Percentiles rank a stretch among this genome's conserved stretches.
phyloP scores from a whole-genome alignment of 192 early-diverging fungal species.

The Allomyces macrogynus region DNA sequence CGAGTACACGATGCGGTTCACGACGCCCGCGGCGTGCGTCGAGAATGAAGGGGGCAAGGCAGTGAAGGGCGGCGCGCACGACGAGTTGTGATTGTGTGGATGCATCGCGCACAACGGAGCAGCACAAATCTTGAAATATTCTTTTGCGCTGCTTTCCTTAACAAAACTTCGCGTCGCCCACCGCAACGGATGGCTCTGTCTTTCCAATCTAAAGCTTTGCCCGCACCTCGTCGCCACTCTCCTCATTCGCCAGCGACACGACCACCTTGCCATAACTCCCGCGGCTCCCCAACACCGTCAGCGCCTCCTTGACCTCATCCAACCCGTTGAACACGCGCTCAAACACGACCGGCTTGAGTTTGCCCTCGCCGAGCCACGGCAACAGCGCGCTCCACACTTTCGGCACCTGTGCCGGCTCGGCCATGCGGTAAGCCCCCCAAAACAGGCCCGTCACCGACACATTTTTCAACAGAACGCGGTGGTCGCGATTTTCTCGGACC shows the following conservation, averaged over 20 bases:
- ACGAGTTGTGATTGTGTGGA: too few relatives aligned
- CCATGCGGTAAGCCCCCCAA: constrained; percentile 46
- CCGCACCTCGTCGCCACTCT: too few relatives aligned
- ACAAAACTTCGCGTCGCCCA: neutral
- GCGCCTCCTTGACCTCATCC: constrained; percentile 36
- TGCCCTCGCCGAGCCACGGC: constrained; percentile 26
- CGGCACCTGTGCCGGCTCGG: constrained; percentile 32
- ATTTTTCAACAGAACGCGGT: constrained; percentile 63
- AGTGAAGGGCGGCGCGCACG: too few relatives aligned
- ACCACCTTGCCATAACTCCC: constrained; percentile 67
- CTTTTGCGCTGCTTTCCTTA: neutral
- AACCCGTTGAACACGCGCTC: constrained; percentile 42
- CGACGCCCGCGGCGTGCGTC: too few relatives aligned
- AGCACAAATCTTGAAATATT: too few relatives aligned
- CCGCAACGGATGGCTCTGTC: constrained; percentile 1
- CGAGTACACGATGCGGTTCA: neutral
- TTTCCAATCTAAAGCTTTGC: constrained; percentile 3
- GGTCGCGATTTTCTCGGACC: constrained; percentile 55
- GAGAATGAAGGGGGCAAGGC: too few relatives aligned
- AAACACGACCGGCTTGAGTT: constrained; percentile 40
- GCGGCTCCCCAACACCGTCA: constrained; percentile 45
- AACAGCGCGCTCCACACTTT: constrained; percentile 52
- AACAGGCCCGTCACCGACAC: constrained; percentile 50
- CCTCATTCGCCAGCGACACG: constrained; percentile 11
- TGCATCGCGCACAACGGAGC: too few relatives aligned